Evolutionary conservation across 352 stramenopile species (phyloP).

Genomic region (Porosira glacialis): DNA sequence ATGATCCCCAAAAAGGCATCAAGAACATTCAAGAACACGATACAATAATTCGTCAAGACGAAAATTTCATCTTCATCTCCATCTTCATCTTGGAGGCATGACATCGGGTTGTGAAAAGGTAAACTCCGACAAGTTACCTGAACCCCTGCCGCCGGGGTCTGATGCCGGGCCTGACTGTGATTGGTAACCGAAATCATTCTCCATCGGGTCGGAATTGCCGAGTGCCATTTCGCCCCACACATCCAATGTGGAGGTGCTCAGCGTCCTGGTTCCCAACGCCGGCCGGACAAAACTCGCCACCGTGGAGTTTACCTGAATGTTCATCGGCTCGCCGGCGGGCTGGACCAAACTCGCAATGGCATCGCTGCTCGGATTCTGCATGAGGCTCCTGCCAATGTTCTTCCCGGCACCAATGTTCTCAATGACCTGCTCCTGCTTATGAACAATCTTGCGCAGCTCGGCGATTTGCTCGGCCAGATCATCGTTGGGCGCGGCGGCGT

Average conservation of each 20-base stretch:
- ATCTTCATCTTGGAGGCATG: slow-evolving; percentile 75
- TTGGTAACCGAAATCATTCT: too few relatives aligned
- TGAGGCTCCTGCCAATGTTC: slow-evolving; percentile 17
- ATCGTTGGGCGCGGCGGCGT: slow-evolving; percentile 51
- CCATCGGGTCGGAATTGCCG: slow-evolving; percentile 53
- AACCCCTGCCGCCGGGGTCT: too few relatives aligned
- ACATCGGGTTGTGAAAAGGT: slow-evolving; percentile 78
- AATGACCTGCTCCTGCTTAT: slow-evolving; percentile 78
- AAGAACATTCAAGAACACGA: too few relatives aligned
- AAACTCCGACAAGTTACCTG: too few relatives aligned
- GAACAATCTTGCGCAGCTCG: slow-evolving; percentile 77
- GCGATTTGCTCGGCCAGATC: slow-evolving; percentile 79
- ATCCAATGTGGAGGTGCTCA: slow-evolving; percentile 35
- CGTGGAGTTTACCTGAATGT: slow-evolving; percentile 33
- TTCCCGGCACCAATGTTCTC: slow-evolving; percentile 31
- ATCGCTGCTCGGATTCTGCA: slow-evolving; percentile 54
- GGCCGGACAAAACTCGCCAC: slow-evolving; percentile 11
- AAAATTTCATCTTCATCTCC: slow-evolving; percentile 1
- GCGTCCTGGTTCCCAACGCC: slow-evolving; percentile 14
- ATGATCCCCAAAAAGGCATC: too few relatives aligned
- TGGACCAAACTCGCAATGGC: slow-evolving; percentile 49
- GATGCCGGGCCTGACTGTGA: too few relatives aligned
- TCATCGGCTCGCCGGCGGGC: slow-evolving; percentile 27
- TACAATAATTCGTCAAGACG: background rate
- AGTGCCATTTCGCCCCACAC: slow-evolving; percentile 77